phyloP scores from a whole-genome alignment of 2,329 filamentous ascomycete species.

The Dactylellina cionopaga region DNA sequence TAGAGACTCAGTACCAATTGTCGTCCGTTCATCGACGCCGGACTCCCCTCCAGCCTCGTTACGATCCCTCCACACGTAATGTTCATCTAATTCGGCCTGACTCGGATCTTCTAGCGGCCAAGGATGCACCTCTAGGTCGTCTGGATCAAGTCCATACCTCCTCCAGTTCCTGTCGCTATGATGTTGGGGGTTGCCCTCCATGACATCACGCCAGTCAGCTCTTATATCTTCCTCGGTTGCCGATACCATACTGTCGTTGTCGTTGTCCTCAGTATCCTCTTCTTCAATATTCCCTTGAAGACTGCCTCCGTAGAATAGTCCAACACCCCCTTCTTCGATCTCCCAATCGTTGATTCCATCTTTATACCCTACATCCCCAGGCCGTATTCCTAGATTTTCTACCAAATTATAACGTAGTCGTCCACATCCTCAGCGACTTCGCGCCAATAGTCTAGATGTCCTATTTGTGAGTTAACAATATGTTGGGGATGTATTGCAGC shows the following conservation, averaged over 20 bases:
- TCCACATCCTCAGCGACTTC: not conserved
- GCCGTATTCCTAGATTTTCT: not conserved
- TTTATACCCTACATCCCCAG: not conserved
- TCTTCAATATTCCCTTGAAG: not conserved
- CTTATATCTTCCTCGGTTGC: not conserved
- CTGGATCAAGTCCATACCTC: constrained; percentile 1
- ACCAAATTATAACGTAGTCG: not conserved
- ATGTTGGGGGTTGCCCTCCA: not conserved
- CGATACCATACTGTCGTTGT: no score
- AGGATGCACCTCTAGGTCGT: constrained; percentile 5
- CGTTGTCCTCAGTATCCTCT: not conserved
- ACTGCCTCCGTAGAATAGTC: not conserved
- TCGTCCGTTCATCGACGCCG: no score
- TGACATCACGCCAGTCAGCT: not conserved
- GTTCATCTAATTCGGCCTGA: no score
- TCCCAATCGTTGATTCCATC: not conserved
- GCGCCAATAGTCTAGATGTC: no score
- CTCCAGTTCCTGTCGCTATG: not conserved
- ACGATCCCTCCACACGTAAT: no score
- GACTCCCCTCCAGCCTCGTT: no score
- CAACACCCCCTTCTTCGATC: not conserved
- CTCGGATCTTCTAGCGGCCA: not conserved
- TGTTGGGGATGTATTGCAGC: no score
- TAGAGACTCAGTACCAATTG: no score
- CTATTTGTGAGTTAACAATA: no score